Percentiles rank a stretch among this genome's conserved stretches.
These are phyloP conservation scores for Tuber aestivum DNA, from an alignment of 495 filamentous ascomycete species.

Conservation along the genomic window DNA sequence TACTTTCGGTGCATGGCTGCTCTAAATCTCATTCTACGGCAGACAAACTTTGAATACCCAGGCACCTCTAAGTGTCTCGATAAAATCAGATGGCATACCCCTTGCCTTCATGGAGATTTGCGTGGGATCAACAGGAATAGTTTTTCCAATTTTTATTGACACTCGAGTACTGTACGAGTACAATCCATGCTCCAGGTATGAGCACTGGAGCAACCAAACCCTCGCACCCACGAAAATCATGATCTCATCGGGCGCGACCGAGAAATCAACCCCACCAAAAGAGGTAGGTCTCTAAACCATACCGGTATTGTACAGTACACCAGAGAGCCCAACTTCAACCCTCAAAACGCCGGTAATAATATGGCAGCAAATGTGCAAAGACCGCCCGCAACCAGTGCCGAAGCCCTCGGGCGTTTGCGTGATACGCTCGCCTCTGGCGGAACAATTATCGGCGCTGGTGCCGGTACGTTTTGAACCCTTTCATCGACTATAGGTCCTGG, in stretches of 20 bases:
- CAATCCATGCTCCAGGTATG: too few species aligned
- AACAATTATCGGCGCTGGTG: constrained; percentile 61
- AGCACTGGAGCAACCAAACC: not conserved
- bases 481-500: not conserved
- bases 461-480: constrained; percentile 46
- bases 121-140: too few species aligned
- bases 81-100: too few species aligned
- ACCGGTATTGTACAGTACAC: not conserved
- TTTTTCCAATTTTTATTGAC: too few species aligned
- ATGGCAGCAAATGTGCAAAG: not conserved
- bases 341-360: not conserved
- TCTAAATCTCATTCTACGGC: not conserved
- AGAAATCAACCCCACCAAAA: not conserved
- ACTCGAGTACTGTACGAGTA: too few species aligned
- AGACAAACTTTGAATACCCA: not conserved
- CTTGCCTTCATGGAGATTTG: too few species aligned
- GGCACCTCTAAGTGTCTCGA: too few species aligned
- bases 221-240: not conserved
- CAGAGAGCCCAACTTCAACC: not conserved
- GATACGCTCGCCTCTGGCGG: constrained; percentile 51
- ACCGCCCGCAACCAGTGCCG: constrained; percentile 45
- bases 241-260: not conserved
- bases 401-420: constrained; percentile 54
- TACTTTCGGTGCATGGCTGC: not conserved
- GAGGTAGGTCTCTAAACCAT: not conserved